phyloP scores from a whole-genome alignment of 495 filamentous ascomycete species.

The Parathielavia hyrcaniae region DNA sequence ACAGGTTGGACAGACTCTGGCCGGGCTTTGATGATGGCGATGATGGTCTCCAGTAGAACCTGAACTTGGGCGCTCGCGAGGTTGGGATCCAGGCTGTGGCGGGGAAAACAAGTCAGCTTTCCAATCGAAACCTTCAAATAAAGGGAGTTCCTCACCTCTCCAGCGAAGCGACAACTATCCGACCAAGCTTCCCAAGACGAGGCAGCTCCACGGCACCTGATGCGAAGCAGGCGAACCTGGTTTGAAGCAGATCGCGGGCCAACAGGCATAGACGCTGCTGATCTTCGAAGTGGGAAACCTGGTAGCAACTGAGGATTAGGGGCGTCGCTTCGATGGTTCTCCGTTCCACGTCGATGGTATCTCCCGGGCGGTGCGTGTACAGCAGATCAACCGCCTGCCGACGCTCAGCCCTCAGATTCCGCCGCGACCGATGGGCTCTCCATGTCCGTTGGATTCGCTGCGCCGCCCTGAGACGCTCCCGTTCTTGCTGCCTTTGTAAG shows the following conservation, averaged over 20 bases:
- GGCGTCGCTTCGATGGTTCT: constrained; percentile 32
- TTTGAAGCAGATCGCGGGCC: constrained; percentile 33
- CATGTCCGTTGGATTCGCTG: constrained; percentile 73
- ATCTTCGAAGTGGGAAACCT: constrained; percentile 30
- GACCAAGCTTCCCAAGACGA: constrained; percentile 33
- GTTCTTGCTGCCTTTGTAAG: constrained; percentile 69
- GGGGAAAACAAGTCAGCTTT: constrained; percentile 1
- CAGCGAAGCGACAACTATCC: constrained; percentile 32
- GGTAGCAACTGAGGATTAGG: constrained; percentile 34
- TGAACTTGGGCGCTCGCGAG: constrained; percentile 1
- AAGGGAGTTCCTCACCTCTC: constrained; percentile 23
- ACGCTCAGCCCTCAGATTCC: constrained; percentile 50
- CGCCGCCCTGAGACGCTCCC: constrained; percentile 68
- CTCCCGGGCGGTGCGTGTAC: constrained; percentile 22
- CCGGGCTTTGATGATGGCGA: constrained; percentile 12
- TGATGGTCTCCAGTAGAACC: constrained; percentile 17
- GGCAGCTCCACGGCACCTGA: constrained; percentile 14
- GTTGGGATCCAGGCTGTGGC: constrained; percentile 15
- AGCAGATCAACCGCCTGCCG: constrained; percentile 63
- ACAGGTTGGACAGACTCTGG: constrained; percentile 19
- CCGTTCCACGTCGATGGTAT: constrained; percentile 11
- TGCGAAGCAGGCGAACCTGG: constrained; percentile 28
- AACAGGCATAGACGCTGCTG: constrained; percentile 33
- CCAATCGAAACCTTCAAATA: background rate
- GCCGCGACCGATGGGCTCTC: constrained; percentile 68